Percentiles rank a stretch among this genome's conserved stretches.
Conservation (phyloP, 2,329 filamentous ascomycete species). For the Penicillium sp. region DNA sequence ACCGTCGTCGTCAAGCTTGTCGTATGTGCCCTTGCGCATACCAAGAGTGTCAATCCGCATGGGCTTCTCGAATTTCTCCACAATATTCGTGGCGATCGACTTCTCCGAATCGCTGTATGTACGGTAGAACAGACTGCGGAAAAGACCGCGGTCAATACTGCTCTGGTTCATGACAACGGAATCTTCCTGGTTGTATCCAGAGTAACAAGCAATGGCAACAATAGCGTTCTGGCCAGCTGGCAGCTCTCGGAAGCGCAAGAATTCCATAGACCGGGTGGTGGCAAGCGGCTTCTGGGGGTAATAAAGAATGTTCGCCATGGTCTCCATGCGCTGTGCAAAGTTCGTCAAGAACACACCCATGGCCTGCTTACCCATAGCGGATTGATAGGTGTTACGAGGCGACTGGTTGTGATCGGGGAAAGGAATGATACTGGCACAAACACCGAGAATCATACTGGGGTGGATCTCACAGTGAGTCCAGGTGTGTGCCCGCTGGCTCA, state of each 20-base stretch:
- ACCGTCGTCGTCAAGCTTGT: slow-evolving; percentile 96
- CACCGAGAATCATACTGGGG: slow-evolving; percentile 97
- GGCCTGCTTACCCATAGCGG: slow-evolving; percentile 99
- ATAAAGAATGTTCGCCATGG: slow-evolving; percentile 98
- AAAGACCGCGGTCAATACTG: slow-evolving; percentile 94
- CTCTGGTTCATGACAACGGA: slow-evolving; percentile 99
- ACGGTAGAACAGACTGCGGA: slow-evolving; percentile 96
- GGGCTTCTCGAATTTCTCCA: slow-evolving; percentile 95
- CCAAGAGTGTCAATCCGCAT: slow-evolving; percentile 83
- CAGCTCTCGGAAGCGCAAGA: slow-evolving; percentile 94
- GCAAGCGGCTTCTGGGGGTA: slow-evolving; percentile 97
- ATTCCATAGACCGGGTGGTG: slow-evolving; percentile 97
- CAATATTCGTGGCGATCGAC: slow-evolving; percentile 80
- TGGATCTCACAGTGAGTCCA: slow-evolving; percentile 99
- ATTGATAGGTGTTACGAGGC: slow-evolving; percentile 98
- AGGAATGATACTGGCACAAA: slow-evolving; percentile 98
- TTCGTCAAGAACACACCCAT: slow-evolving; percentile 99
- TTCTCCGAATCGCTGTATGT: slow-evolving; percentile 98
- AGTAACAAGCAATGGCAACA: slow-evolving; percentile 95
- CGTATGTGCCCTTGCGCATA: slow-evolving; percentile 91
- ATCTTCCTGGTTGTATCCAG: slow-evolving; percentile 99
- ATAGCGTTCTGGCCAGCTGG: slow-evolving; percentile 98
- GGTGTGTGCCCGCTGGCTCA: slow-evolving; percentile 83
- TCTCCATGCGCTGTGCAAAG: slow-evolving; percentile 96
- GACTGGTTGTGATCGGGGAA: slow-evolving; percentile 99